Base-by-base conservation (phyloP, 495 filamentous ascomycete species). In the Hypoxylon lienhwacheense region DNA sequence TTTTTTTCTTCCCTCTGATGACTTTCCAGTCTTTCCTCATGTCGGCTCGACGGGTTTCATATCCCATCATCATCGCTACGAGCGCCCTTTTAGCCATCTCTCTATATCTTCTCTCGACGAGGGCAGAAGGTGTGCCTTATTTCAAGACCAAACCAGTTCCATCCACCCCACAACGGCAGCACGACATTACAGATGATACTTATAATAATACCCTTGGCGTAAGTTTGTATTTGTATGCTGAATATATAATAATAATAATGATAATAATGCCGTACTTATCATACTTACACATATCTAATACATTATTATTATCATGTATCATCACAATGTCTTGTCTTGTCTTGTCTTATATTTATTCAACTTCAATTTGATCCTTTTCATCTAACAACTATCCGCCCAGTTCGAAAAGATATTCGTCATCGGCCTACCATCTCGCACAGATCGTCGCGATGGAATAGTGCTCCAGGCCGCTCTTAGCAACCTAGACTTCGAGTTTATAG, bases 321-420 rank as follows among this genome's bases (percentile, higher is more conserved):
- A n/a, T n/a, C n/a, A n/a, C n/a, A n/a, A n/a, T n/a, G n/a, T n/a
- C n/a, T n/a, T n/a, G n/a, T n/a, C n/a, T n/a, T n/a, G n/a, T n/a
- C n/a, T n/a, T n/a, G n/a, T n/a, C n/a, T n/a, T n/a, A n/a, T n/a
- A n/a, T n/a, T n/a, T n/a, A n/a, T n/a, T n/a, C n/a, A n/a, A n/a
- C n/a, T n/a, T n/a, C n/a, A n/a, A n/a, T n/a, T n/a, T n/a, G n/a
- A n/a, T n/a, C n/a, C n/a, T 17, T 21, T 24, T 14, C 12, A 31
- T 17, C 34, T 31, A 25, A 39, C n/a, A n/a, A n/a, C 5, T 11
- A n/a, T 1, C n/a, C n/a, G 14, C 8, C 6, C 37, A 80, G 78
- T 80, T 81, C 51, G 61, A 78, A 32, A 77, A 79, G 47, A 72
- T 83, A 28, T 81, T 80, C 56, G 75, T 80, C 33, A 70, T 82